Base-by-base conservation (phyloP, 2,329 filamentous ascomycete species). In the Tolypocladium nubicola region DNA sequence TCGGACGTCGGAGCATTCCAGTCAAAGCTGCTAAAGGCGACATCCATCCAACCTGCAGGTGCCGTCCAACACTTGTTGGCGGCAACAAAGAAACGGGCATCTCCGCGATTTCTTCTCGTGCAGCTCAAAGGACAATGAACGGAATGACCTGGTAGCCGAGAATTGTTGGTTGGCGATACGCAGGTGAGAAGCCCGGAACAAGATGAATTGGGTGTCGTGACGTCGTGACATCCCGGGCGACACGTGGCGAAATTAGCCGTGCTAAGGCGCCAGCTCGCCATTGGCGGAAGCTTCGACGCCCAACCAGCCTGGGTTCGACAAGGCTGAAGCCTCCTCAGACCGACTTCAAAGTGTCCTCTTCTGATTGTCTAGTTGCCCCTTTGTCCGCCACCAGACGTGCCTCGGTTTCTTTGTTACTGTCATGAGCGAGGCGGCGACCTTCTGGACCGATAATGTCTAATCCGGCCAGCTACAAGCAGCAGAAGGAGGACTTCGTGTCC, bases 401-500 rank as follows among this genome's bases (percentile, higher is more conserved):
- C 30, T 14, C 4, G 9, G 1, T 35, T 21, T 21, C 33, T 21
- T 8, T 21, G 41, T n/a, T 23, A 19, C 19, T 26, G 13, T 21
- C 47, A 37, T 37, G n/a, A 19, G 47, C 47, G 30, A 49, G 33
- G 41, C 41, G n/a, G 30, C 19, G 33, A 35, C 47, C 19, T 37
- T 8, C 47, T 13, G 19, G 30, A 14, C 37, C 62, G 9, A 62
- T 57, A 62, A 76, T 76, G 70, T 70, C 74, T 60, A 65, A 67
- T 62, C 53, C 69, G 39, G 72, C 73, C 58, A 86, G 80, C 73
- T 96, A 97, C 78, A 99, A 97, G 75, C 83, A 88, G 67, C 80
- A 88, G 64, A 99, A 99, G 76, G 92, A 96, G 78, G 90, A 90
- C 68, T 96, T 96, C 71, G 94, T 99, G 67, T 96, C 93, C 56